Base-by-base conservation (phyloP, 345 rosid genomes). In the Lumnitzera racemosa region DNA sequence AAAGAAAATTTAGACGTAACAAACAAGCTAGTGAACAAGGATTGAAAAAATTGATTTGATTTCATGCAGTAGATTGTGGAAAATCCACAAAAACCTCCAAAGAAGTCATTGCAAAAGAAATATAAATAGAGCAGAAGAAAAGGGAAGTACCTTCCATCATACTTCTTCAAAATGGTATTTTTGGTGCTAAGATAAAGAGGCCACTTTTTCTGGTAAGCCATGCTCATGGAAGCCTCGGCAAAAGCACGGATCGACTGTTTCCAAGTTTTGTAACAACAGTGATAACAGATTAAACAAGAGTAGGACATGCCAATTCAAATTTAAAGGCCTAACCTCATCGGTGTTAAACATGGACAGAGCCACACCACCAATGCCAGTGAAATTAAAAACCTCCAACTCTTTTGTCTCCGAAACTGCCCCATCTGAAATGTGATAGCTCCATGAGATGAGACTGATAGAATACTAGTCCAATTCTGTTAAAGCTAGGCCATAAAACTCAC, bases 161-260 rank as follows among this genome's bases (percentile, higher is more conserved):
- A 94, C 76, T 94, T 94, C 90, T 94, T 94, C 58, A 94, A 95
- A 73, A 90, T 94, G 48, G 99, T 94, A 65, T 94, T 90, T 73
- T 94, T 94, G 12, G 99, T 94, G 77, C 99, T 90, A 62, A 94
- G 95, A 80, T 94, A 94, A 67, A 94, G 99, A 2, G 99, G 99
- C 97, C 99, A 94, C 70, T 86, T 94, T 51, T 90, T 94, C 83
- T 83, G 77, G 66, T 77, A 88, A 60, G 99, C 97, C 67, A 84
- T 81, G 74, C 69, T 84, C 99, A 94, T 94, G 6, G 97, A 90
- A 58, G 99, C 91, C 16, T 88, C 97, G 47, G 90, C 99, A 78
- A 90, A 94, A 68, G 96, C 62, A 66, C 79, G 83, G 65, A 94
- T 87, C 24, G 97, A 94, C 99, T 91, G 82, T 71, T 25, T 53